Evolutionary conservation across 2,329 filamentous ascomycete genomes (phyloP).

Genomic region (Apiospora kogelbergensis): DNA sequence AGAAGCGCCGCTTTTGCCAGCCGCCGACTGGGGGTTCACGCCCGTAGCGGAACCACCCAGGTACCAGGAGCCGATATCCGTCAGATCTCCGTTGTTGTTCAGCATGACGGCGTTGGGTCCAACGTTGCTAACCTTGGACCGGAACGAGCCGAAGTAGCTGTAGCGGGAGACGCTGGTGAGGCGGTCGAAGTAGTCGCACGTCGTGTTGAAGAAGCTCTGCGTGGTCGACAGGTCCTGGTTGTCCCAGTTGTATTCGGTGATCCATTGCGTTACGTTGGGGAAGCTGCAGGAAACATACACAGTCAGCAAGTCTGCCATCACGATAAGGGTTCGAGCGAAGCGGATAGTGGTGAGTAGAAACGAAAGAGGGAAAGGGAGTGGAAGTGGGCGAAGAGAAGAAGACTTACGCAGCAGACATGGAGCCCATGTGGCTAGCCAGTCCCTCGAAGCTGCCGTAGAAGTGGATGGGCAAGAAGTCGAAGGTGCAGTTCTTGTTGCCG

Average conservation of each 20-base stretch:
- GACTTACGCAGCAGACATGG: conserved; percentile 48
- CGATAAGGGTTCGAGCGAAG: not conserved
- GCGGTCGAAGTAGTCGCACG: conserved; percentile 65
- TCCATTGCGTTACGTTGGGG: conserved; percentile 66
- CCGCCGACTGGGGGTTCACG: conserved; percentile 33
- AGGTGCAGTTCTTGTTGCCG: conserved; percentile 53
- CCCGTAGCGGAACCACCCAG: conserved; percentile 56
- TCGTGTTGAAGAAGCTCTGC: conserved; percentile 68
- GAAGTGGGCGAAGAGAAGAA: not conserved
- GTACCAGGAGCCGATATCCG: conserved; percentile 77
- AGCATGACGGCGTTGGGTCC: conserved; percentile 73
- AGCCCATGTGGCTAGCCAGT: conserved; percentile 65
- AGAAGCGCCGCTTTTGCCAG: not conserved
- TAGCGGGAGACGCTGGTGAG: conserved; percentile 64
- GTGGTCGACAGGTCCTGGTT: conserved; percentile 56
- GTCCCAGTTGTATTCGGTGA: conserved; percentile 73
- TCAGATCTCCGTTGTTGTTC: conserved; percentile 65
- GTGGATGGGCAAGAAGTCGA: conserved; percentile 63
- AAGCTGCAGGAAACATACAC: conserved; percentile 40
- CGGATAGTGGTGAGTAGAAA: no score
- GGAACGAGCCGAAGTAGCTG: conserved; percentile 75
- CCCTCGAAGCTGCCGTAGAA: conserved; percentile 72
- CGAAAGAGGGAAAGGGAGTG: not conserved
- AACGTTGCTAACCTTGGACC: conserved; percentile 68
- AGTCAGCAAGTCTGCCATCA: not conserved